Percentiles rank a stretch among this genome's conserved stretches.
These are phyloP conservation scores for Hymenoscyphus repandus DNA, from an alignment of 2,329 filamentous ascomycete species.

Conservation along the genomic window DNA sequence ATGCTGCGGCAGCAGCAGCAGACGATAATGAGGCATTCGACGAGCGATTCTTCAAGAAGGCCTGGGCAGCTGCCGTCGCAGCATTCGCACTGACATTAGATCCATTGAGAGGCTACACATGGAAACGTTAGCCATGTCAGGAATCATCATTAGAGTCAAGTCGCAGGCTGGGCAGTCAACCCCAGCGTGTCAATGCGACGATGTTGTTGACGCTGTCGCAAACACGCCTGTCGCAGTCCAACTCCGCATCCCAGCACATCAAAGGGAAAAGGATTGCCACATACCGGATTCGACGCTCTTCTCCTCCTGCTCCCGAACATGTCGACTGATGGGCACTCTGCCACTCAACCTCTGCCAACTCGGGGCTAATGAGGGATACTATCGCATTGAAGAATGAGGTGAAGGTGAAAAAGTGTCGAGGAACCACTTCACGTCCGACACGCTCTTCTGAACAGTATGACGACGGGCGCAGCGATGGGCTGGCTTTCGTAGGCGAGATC, in stretches of 20 bases:
- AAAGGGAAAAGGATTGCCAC: constrained; percentile 14
- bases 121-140: constrained; percentile 18
- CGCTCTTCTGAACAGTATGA: neutral
- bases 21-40: constrained; percentile 67
- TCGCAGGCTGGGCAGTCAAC: constrained; percentile 10
- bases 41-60: constrained; percentile 65
- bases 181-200: constrained; percentile 11
- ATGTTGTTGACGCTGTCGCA: constrained; percentile 10
- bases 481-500: neutral
- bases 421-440: neutral
- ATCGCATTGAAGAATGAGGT: constrained; percentile 25
- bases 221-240: constrained; percentile 15
- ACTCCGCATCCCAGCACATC: too few relatives aligned
- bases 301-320: constrained; percentile 34
- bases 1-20: constrained; percentile 79
- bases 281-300: constrained; percentile 38
- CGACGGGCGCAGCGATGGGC: neutral
- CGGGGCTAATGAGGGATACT: constrained; percentile 28
- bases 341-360: constrained; percentile 29
- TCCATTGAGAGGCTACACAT: constrained; percentile 52
- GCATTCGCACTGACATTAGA: constrained; percentile 66
- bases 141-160: constrained; percentile 2
- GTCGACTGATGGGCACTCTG: constrained; percentile 15
- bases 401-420: neutral
- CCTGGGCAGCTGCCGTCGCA: constrained; percentile 73